Conservation (phyloP, 352 stramenopile genomes). For the Phytophthora sansomeana region DNA sequence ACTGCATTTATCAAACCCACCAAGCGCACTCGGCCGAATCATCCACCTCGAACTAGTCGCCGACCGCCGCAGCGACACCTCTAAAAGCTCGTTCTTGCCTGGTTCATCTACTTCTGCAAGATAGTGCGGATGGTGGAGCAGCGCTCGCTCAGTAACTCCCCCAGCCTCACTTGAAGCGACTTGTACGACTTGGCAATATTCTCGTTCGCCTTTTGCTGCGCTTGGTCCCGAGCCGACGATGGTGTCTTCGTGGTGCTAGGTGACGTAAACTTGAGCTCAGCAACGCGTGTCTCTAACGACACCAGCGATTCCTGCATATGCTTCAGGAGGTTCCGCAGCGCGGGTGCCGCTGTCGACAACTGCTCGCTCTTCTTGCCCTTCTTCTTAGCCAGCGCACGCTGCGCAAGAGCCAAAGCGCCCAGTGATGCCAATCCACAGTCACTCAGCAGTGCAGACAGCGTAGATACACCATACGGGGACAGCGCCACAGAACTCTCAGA, state of each 20-base stretch:
- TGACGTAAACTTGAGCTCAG: conserved; percentile 35
- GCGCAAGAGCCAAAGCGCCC: conserved; percentile 50
- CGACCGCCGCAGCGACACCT: no score
- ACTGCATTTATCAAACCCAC: no score
- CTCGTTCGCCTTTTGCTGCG: conserved; percentile 36
- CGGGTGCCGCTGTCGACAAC: conserved; percentile 28
- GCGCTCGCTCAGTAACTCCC: conserved; percentile 46
- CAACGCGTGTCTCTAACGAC: conserved; percentile 49
- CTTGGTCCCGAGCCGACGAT: conserved; percentile 12
- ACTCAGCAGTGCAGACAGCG: conserved; percentile 59
- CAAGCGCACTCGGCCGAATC: no score
- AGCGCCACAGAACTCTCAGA: conserved; percentile 28
- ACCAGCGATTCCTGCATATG: conserved; percentile 60
- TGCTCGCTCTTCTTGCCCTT: conserved; percentile 75
- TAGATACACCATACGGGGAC: conserved; percentile 62
- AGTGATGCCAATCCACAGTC: conserved; percentile 69
- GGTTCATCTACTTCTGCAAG: conserved; percentile 44
- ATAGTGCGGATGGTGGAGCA: conserved; percentile 43
- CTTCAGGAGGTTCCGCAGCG: conserved; percentile 67
- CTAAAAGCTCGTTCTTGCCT: no score
- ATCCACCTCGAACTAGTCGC: no score
- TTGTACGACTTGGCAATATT: conserved; percentile 57
- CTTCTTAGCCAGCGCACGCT: conserved; percentile 62
- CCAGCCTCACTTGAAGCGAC: conserved; percentile 41
- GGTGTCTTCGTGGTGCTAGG: conserved; percentile 3